Conservation (phyloP, 495 filamentous ascomycete genomes). For the Podospora tetraspora region DNA sequence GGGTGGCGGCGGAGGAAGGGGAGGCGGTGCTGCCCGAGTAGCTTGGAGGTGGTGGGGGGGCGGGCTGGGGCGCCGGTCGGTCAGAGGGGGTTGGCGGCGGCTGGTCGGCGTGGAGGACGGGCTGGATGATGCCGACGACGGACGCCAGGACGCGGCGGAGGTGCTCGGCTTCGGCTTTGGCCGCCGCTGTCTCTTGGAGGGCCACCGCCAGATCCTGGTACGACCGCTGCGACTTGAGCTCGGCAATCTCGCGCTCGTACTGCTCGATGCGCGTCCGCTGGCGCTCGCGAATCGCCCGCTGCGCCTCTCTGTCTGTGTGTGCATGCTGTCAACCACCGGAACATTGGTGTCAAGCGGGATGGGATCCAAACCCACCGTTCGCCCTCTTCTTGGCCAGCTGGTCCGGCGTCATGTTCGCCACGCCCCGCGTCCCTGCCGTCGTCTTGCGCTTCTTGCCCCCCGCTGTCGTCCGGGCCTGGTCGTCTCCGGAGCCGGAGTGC, state of each 20-base stretch:
- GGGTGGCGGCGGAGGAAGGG: constrained; percentile 5
- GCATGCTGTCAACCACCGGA: not conserved
- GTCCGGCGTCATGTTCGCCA: constrained; percentile 64
- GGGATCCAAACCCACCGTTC: constrained; percentile 47
- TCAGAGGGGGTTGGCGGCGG: constrained; percentile 2
- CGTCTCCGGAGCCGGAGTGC: not conserved
- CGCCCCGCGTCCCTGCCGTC: constrained; percentile 48
- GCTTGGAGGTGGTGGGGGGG: not conserved
- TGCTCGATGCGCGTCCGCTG: constrained; percentile 69
- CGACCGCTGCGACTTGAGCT: constrained; percentile 61
- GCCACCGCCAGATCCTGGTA: constrained; percentile 72
- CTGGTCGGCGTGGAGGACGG: constrained; percentile 34
- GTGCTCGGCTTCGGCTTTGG: constrained; percentile 65
- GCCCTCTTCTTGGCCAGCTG: constrained; percentile 72
- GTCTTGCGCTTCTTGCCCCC: constrained; percentile 34
- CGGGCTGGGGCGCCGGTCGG: not conserved
- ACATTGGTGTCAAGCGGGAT: not conserved
- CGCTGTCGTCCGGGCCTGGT: not conserved
- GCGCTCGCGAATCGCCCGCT: constrained; percentile 73
- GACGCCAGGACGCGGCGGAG: constrained; percentile 57
- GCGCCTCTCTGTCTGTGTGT: constrained; percentile 63
- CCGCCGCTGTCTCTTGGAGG: constrained; percentile 61
- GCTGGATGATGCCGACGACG: constrained; percentile 61
- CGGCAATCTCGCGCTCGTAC: constrained; percentile 43
- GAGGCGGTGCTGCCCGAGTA: not conserved